Evolutionary conservation across 2,329 filamentous ascomycete genomes (phyloP), one percentile per base, ranked within the genome.

Genomic region (Xylaria sp.): DNA sequence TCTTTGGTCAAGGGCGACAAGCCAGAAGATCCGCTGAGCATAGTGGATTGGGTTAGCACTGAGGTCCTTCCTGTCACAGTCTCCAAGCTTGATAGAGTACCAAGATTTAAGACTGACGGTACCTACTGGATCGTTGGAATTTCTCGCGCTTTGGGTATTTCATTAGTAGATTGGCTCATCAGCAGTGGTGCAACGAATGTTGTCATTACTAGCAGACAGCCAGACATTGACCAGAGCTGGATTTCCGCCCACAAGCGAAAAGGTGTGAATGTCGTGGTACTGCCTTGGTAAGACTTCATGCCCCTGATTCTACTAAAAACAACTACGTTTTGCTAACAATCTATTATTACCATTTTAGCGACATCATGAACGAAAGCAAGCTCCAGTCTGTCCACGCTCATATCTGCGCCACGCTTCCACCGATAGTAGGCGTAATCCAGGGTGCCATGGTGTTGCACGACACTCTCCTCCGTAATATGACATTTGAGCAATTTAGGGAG

Each of bases 391-490:
- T 20, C 3, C 25, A 59, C 32, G 18, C 12, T 20, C 44, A 66
- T n/a, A 55, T 39, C 20, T 48, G 52, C 23, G 25, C 23, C 13
- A 32, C 23, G 3, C 50, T 52, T 32, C 50, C 50, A 3, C 52
- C 52, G 0, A 55, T 55, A 20, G 5, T 39, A 12, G 52, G 28
- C 18, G 52, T 55, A 18, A 39, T 39, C 13, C 52, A 55, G n/a
- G 52, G 52, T 12, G 76, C 75, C 13, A 76, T 77, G 75, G 73
- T 78, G 2, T 55, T 78, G 3, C 61, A 67, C n/a, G 76, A 77
- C 48, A 39, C 48, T 1, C 56, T 69, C 0, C 66, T 77, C 25
- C 32, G n/a, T 3, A 74, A 74, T 15, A 77, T 78, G 74, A 25
- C 63, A 0, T 72, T 63, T 18, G 66, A 69, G 6, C 48, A 76